phyloP scores from a whole-genome alignment of 352 stramenopile species.

The Phytophthora pseudosyringae region DNA sequence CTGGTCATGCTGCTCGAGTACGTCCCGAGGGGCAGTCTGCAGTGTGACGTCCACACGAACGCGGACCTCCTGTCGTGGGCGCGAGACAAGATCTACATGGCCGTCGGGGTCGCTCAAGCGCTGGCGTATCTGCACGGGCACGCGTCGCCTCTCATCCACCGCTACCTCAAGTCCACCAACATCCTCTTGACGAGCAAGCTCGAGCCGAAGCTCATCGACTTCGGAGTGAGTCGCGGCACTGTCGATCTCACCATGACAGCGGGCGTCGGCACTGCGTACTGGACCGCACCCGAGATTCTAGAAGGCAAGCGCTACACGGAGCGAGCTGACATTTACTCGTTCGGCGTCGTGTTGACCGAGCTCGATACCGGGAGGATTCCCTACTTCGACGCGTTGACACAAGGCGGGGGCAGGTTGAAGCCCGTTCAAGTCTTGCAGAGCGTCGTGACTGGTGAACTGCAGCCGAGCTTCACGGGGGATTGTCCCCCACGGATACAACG shows the following conservation, averaged over 20 bases:
- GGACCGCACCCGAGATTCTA: slow-evolving; percentile 81
- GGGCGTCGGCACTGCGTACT: slow-evolving; percentile 83
- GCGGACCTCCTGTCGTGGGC: slow-evolving; percentile 37
- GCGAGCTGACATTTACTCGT: slow-evolving; percentile 72
- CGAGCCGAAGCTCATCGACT: slow-evolving; percentile 82
- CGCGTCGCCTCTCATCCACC: slow-evolving; percentile 41
- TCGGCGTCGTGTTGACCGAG: slow-evolving; percentile 64
- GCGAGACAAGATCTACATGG: slow-evolving; percentile 51
- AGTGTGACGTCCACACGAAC: slow-evolving; percentile 28
- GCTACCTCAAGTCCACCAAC: slow-evolving; percentile 50
- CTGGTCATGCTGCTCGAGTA: slow-evolving; percentile 45
- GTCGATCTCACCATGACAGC: slow-evolving; percentile 47
- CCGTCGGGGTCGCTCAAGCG: slow-evolving; percentile 42
- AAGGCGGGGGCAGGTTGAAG: slow-evolving; percentile 19
- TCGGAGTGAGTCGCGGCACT: slow-evolving; percentile 61
- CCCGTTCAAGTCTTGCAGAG: slow-evolving; percentile 50
- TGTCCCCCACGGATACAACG: slow-evolving; percentile 46
- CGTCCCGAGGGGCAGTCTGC: slow-evolving; percentile 28
- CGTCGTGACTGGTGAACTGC: slow-evolving; percentile 47
- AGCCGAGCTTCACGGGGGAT: slow-evolving; percentile 43
- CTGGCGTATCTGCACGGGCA: slow-evolving; percentile 42
- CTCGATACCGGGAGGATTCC: slow-evolving; percentile 43
- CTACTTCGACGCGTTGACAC: slow-evolving; percentile 32
- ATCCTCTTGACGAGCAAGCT: slow-evolving; percentile 72
- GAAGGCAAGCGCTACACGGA: slow-evolving; percentile 56